phyloP scores from a whole-genome alignment of 331 rosid species.

The Dryas integrifolia region DNA sequence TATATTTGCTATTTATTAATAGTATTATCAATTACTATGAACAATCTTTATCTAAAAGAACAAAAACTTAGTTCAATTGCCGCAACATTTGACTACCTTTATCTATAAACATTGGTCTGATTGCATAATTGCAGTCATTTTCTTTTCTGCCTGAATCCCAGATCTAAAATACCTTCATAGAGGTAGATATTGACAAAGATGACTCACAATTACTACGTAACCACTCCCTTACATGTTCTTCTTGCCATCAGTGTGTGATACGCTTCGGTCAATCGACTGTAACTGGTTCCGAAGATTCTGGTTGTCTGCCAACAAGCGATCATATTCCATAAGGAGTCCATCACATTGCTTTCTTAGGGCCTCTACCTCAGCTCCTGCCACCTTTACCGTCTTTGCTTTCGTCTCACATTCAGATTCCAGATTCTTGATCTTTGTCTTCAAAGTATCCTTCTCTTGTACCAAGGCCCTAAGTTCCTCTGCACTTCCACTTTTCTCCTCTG shows the following conservation, averaged over 20 bases:
- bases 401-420: constrained; percentile 58
- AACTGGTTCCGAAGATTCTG: constrained; percentile 59
- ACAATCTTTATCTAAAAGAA: not conserved
- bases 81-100: constrained; percentile 5
- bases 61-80: not conserved
- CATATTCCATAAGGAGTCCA: constrained; percentile 72
- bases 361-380: constrained; percentile 53
- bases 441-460: constrained; percentile 52
- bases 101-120: not conserved
- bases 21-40: not conserved
- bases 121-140: constrained; percentile 2
- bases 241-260: constrained; percentile 34
- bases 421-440: constrained; percentile 45
- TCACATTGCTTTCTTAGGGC: constrained; percentile 73
- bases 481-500: constrained; percentile 37
- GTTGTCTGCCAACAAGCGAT: constrained; percentile 65
- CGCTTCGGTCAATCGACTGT: constrained; percentile 48
- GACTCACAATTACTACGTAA: constrained; percentile 9
- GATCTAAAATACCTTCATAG: constrained; percentile 19
- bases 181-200: constrained; percentile 26
- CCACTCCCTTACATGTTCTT: constrained; percentile 32
- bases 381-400: constrained; percentile 47
- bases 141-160: constrained; percentile 13
- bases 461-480: constrained; percentile 41
- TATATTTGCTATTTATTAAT: not conserved